A percentile compares a stretch with the other conserved stretches of the same genome.
Evolutionary conservation across 305 asterid genomes (phyloP).

Genomic region (Fraxinus albicans): DNA sequence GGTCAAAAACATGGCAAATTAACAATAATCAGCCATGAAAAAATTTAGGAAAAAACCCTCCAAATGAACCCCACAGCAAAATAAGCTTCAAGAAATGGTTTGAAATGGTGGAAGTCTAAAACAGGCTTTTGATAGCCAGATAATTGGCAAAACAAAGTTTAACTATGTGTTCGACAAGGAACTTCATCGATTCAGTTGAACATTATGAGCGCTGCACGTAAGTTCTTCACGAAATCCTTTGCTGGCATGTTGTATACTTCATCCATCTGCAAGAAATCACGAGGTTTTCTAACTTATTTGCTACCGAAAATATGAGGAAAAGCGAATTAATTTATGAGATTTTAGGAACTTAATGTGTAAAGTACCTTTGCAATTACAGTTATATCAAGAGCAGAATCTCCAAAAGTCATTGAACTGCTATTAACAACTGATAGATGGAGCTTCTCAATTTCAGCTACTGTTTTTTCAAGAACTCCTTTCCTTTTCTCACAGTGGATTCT

Average conservation of each 20-base stretch:
- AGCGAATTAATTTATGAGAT: neutral
- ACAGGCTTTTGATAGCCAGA: slow-evolving; percentile 31
- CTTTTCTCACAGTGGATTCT: slow-evolving; percentile 70
- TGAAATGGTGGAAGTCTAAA: slow-evolving; percentile 32
- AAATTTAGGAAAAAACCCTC: slow-evolving; percentile 41
- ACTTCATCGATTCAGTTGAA: slow-evolving; percentile 26
- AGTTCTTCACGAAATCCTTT: slow-evolving; percentile 48
- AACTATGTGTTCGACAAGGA: neutral
- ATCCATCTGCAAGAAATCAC: slow-evolving; percentile 55
- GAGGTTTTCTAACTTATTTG: neutral
- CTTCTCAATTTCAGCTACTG: slow-evolving; percentile 58
- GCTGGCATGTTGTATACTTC: slow-evolving; percentile 36
- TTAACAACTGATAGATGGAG: slow-evolving; percentile 58
- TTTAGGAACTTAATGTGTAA: neutral
- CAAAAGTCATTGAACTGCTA: slow-evolving; percentile 66
- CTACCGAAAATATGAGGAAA: neutral
- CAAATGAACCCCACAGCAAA: slow-evolving; percentile 63
- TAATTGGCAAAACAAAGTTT: slow-evolving; percentile 9
- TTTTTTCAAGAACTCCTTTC: slow-evolving; percentile 57
- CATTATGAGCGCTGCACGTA: slow-evolving; percentile 40
- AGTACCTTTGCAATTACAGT: slow-evolving; percentile 70
- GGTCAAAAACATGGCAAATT: slow-evolving; percentile 57
- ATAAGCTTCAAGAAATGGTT: slow-evolving; percentile 24
- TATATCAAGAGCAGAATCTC: slow-evolving; percentile 66
- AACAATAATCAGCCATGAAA: slow-evolving; percentile 50